These are phyloP conservation scores for Colletotrichum caudatum DNA, from an alignment of 2,329 filamentous ascomycete species.

Conservation along the genomic window DNA sequence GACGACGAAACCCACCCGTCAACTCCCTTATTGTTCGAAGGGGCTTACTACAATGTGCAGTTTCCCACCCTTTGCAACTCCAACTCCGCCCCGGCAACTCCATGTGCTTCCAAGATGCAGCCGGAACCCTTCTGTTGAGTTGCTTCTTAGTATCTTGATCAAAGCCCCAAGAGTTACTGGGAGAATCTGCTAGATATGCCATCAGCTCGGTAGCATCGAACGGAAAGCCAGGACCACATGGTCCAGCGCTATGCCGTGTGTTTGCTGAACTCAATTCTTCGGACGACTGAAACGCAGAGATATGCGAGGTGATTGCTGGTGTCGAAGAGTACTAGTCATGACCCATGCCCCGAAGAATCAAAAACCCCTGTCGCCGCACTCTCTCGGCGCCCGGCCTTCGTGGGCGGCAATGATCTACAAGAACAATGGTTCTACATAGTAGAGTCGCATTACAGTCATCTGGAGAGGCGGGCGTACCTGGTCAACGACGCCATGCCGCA, in stretches of 20 bases:
- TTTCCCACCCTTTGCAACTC: conserved; percentile 33
- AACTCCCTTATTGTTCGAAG: conserved; percentile 35
- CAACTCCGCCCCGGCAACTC: conserved; percentile 31
- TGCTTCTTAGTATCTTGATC: background rate
- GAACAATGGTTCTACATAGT: background rate
- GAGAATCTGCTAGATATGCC: background rate
- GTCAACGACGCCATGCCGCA: conserved; percentile 3
- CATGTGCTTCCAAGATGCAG: background rate
- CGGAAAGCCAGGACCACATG: background rate
- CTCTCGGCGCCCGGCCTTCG: conserved; percentile 18
- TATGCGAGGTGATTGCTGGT: conserved; percentile 3
- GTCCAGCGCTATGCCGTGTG: background rate
- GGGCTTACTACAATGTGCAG: conserved; percentile 19
- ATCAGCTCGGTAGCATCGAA: background rate
- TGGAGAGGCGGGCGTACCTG: conserved; percentile 1
- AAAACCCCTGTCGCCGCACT: conserved; percentile 13
- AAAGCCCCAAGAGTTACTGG: background rate
- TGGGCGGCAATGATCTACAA: background rate
- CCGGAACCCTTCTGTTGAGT: background rate
- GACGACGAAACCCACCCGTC: conserved; percentile 32
- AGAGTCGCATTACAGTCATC: conserved; percentile 22
- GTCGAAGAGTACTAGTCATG: conserved; percentile 33
- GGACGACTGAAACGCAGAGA: conserved; percentile 10
- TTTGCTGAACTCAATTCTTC: background rate
- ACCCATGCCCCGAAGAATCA: conserved; percentile 28